Evolutionary conservation across 2,329 filamentous ascomycete genomes (phyloP).

Genomic region (Fusarium lyarnte): DNA sequence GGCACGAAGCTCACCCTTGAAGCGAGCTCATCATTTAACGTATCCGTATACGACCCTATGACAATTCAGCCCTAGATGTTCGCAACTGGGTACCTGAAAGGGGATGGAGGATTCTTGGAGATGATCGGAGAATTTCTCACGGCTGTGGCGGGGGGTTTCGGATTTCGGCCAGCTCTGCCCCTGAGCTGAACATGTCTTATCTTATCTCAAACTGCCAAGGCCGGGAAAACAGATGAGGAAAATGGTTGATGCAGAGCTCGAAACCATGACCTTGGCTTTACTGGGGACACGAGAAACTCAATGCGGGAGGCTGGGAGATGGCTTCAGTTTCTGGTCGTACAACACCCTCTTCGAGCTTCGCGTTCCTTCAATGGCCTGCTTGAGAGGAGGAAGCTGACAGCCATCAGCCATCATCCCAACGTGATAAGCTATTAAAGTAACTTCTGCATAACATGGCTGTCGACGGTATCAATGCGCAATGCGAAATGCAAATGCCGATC

Average conservation of each 20-base stretch:
- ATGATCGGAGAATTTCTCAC: slow-evolving; percentile 13
- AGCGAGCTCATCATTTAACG: background rate
- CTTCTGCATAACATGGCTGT: background rate
- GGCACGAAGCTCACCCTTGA: background rate
- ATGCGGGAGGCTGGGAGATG: background rate
- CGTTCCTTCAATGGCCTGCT: background rate
- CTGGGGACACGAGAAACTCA: background rate
- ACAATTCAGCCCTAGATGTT: background rate
- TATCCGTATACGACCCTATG: background rate
- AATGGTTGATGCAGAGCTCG: background rate
- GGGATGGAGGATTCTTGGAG: slow-evolving; percentile 5
- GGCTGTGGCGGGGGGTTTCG: background rate
- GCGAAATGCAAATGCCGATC: background rate
- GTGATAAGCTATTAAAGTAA: background rate
- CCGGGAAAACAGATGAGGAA: background rate
- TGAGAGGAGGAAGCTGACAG: background rate
- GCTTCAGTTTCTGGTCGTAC: too few relatives aligned
- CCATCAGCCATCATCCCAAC: background rate
- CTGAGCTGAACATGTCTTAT: background rate
- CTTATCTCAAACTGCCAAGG: background rate
- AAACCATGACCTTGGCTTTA: background rate
- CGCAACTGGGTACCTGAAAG: background rate
- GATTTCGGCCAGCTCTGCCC: background rate
- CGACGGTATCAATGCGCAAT: background rate
- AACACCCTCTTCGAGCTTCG: background rate